These are phyloP conservation scores for Starmerella lactis-condensi DNA, from an alignment of 805 yeast genomes.

Conservation along the genomic window DNA sequence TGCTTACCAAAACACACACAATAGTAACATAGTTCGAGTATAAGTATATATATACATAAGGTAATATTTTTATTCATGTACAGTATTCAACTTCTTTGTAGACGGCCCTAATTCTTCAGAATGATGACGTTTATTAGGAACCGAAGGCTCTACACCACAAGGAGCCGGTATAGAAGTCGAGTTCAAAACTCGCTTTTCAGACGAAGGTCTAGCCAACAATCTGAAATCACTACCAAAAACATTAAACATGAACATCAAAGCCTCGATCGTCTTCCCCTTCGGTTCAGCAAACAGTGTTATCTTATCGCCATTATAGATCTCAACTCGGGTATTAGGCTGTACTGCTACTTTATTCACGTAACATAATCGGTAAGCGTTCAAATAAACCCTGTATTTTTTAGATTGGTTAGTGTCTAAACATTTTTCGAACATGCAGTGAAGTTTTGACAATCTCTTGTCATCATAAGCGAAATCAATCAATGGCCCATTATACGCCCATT, in stretches of 20 bases:
- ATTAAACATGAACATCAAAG: slow-evolving; percentile 7
- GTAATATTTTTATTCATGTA: slow-evolving; percentile 2
- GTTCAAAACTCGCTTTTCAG: slow-evolving; percentile 3
- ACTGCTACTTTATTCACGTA: slow-evolving; percentile 44
- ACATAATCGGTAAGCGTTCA: slow-evolving; percentile 61
- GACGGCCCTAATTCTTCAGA: slow-evolving; percentile 9
- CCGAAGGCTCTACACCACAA: slow-evolving; percentile 1
- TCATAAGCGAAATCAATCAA: slow-evolving; percentile 34
- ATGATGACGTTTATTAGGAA: slow-evolving; percentile 8
- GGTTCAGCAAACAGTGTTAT: slow-evolving; percentile 50
- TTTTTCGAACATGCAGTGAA: slow-evolving; percentile 52
- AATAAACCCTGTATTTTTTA: slow-evolving; percentile 48
- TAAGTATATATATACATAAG: too few relatives aligned
- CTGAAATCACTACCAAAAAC: slow-evolving; percentile 3
- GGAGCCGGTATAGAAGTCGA: too few relatives aligned
- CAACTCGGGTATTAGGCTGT: slow-evolving; percentile 37
- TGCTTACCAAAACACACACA: too few relatives aligned
- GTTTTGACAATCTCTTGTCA: slow-evolving; percentile 65
- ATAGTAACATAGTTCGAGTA: too few relatives aligned
- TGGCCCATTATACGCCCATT: slow-evolving; percentile 17
- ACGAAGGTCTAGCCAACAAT: slow-evolving; percentile 5
- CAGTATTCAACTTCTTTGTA: slow-evolving; percentile 12
- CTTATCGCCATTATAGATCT: slow-evolving; percentile 45
- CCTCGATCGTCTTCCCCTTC: slow-evolving; percentile 24
- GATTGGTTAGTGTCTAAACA: slow-evolving; percentile 23